Conservation (phyloP, 306 rosid genomes). For the Alnus rubra region DNA sequence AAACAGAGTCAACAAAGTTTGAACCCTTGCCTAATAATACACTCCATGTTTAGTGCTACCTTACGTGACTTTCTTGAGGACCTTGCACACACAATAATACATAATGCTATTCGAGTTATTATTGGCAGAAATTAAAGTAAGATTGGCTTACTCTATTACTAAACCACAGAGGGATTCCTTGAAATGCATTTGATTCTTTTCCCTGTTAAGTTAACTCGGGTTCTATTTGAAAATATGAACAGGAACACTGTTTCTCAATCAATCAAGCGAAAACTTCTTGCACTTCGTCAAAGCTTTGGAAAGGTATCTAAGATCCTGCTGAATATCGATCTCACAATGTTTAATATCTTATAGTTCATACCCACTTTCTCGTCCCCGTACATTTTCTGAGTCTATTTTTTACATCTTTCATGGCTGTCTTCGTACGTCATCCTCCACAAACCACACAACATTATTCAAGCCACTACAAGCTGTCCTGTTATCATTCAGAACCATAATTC, state of each 20-base stretch:
- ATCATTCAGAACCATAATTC: too few species aligned
- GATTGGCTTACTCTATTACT: constrained; percentile 31
- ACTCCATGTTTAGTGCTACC: constrained; percentile 90
- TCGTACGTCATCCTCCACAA: too few species aligned
- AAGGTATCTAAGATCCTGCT: constrained; percentile 51
- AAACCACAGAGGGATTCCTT: constrained; percentile 12
- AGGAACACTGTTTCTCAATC: constrained; percentile 93
- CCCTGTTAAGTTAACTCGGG: constrained; percentile 15
- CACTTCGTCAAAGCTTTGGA: constrained; percentile 87
- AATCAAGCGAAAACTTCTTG: constrained; percentile 82
- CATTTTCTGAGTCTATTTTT: neutral
- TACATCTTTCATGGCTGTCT: too few species aligned
- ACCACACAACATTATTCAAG: too few species aligned
- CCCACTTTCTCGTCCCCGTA: constrained; percentile 16
- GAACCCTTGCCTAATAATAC: constrained; percentile 33
- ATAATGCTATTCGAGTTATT: constrained; percentile 90
- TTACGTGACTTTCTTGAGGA: constrained; percentile 93
- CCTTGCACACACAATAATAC: constrained; percentile 89
- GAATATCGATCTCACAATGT: neutral
- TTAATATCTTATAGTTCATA: neutral
- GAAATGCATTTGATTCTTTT: neutral
- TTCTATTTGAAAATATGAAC: constrained; percentile 30
- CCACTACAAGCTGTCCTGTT: too few species aligned
- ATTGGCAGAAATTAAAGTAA: constrained; percentile 79
- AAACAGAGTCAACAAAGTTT: too few species aligned